Percentiles rank a stretch among this genome's conserved stretches.
Evolutionary conservation across 257 asterid species (phyloP).

Genomic region (Jacaranda mimosifolia): DNA sequence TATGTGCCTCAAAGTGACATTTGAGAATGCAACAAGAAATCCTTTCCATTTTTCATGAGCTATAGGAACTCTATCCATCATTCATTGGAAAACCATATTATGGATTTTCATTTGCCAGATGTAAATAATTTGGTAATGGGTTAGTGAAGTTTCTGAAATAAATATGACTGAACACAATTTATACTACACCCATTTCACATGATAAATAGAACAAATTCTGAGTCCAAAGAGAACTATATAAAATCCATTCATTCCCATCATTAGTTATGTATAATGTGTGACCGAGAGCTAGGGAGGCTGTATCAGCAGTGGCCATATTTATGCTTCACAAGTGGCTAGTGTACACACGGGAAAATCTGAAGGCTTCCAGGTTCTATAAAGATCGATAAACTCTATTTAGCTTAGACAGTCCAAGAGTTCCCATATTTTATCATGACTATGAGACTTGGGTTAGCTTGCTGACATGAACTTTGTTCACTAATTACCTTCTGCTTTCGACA

Average conservation of each 20-base stretch:
- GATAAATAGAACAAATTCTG: neutral
- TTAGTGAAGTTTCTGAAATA: neutral
- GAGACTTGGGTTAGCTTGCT: slow-evolving; percentile 1
- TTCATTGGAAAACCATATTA: neutral
- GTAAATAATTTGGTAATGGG: neutral
- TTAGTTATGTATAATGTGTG: neutral
- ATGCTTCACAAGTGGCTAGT: neutral
- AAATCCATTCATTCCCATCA: neutral
- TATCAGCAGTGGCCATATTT: neutral
- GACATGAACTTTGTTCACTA: neutral
- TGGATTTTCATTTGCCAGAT: neutral
- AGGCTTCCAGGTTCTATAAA: slow-evolving; percentile 8
- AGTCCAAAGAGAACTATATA: neutral
- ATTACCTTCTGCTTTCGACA: slow-evolving; percentile 23
- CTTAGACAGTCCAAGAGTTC: neutral
- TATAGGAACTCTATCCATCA: no score
- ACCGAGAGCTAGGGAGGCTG: neutral
- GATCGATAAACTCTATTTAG: neutral
- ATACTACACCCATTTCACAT: neutral
- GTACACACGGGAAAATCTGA: neutral
- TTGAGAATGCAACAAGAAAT: neutral
- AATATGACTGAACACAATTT: neutral
- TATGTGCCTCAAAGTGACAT: neutral
- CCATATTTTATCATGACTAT: slow-evolving; percentile 2
- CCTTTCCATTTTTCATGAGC: neutral